Base-by-base conservation (phyloP, 805 yeast genomes). In the Lachancea dasiensis region DNA sequence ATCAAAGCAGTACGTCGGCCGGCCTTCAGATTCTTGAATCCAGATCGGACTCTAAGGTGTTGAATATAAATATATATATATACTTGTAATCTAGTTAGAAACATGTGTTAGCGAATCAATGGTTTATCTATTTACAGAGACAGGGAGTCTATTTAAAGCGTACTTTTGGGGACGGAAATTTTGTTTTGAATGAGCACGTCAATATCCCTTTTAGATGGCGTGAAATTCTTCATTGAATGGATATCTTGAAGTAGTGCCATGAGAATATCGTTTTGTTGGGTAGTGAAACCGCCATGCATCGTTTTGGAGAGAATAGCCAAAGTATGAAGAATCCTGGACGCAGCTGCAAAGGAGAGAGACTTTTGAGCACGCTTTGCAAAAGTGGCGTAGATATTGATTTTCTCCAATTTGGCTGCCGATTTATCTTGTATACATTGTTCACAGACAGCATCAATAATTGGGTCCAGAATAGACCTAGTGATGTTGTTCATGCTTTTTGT, bases 361-460 rank as follows among this genome's bases (percentile, higher is more conserved):
- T 40, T 40, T 18, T 44, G 34, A 5, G 53, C 35, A 36, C 49
- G 48, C 10, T 40, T 31, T 15, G 52, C 45, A 18, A 52, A 26
- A 3, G 34, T 28, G 3, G 37, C 34, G 28, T 54, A 55, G 7
- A 48, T 36, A 17, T 44, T 31, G 4, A 51, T 44, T 27, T 50
- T 51, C 15, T 30, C 31, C 9, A 52, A 20, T 17, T 36, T 43
- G 11, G 45, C 40, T 5, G 50, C 20, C 23, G 46, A 47, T 10
- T 33, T 44, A 4, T 41, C 37, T 15, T 31, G 38, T 13, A 48
- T 34, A 10, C 50, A 41, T 25, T 43, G 36, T 18, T 49, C 49
- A 29, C 48, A 43, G 28, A 47, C 48, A 2, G 59, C 58, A 14
- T 32, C 30, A 8, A 52, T 34, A 34, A 47, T 36, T 8, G 56